phyloP scores from a whole-genome alignment of 768 basidiomycete genomes.

The Pilatotrama ljubarskyi region DNA sequence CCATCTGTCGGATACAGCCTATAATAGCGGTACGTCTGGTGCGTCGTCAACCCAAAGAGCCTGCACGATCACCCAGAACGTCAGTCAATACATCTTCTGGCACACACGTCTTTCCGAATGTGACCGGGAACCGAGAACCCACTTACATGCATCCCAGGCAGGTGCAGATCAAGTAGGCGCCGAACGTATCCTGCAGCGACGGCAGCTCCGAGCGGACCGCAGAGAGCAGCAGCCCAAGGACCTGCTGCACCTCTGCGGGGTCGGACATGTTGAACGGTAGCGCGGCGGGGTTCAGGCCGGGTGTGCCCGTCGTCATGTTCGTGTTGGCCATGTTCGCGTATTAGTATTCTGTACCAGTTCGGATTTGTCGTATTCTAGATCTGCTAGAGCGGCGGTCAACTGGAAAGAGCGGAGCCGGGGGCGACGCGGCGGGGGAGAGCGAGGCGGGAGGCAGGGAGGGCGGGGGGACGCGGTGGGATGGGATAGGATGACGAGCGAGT shows the following conservation, averaged over 20 bases:
- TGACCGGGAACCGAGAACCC: neutral
- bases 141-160: constrained; percentile 14
- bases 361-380: neutral
- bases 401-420: neutral
- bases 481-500: constrained; percentile 1
- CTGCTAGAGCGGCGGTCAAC: neutral
- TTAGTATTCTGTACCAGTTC: neutral
- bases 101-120: too few species aligned
- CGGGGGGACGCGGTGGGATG: neutral
- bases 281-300: neutral
- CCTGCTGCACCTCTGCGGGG: neutral
- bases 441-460: neutral
- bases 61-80: neutral
- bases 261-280: constrained; percentile 1
- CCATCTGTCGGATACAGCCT: neutral
- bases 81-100: neutral
- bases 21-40: constrained; percentile 9
- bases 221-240: neutral
- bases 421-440: neutral
- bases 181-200: constrained; percentile 6
- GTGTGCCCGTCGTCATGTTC: neutral
- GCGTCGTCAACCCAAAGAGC: constrained; percentile 4
- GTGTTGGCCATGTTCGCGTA: neutral
- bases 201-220: neutral
- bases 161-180: constrained; percentile 8